Percentiles rank a stretch among this genome's conserved stretches.
Evolutionary conservation across 1,284 basidiomycete species (phyloP).

Genomic region (Papiliotrema flavescens): DNA sequence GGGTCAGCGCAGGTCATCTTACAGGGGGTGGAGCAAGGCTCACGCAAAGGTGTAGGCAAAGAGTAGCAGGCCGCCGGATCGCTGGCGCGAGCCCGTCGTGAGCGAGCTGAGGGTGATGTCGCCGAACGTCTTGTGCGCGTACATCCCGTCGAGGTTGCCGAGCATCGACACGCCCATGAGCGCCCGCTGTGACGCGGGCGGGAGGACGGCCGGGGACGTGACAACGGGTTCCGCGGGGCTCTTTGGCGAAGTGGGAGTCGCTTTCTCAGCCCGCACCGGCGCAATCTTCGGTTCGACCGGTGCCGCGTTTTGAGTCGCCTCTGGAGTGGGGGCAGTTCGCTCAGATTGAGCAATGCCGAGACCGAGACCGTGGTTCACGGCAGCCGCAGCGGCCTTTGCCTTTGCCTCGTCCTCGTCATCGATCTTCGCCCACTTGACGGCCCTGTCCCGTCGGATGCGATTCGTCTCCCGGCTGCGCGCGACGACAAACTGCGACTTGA

Average conservation of each 20-base stretch:
- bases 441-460: conserved; percentile 57
- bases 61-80: conserved; percentile 61
- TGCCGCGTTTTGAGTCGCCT: background rate
- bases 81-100: conserved; percentile 72
- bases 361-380: background rate
- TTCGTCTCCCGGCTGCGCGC: conserved; percentile 63
- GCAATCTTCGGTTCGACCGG: background rate
- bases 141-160: conserved; percentile 72
- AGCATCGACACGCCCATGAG: conserved; percentile 71
- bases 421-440: conserved; percentile 63
- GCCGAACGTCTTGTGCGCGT: conserved; percentile 61
- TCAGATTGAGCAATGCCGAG: conserved; percentile 4
- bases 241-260: conserved; percentile 3
- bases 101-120: conserved; percentile 59
- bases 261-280: background rate
- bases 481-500: conserved; percentile 60
- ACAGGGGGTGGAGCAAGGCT: too few relatives aligned
- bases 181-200: conserved; percentile 51
- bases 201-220: background rate
- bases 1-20: background rate
- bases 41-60: conserved; percentile 60
- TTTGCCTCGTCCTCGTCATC: conserved; percentile 55
- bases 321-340: background rate
- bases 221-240: background rate
- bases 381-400: background rate